Conservation (phyloP, 306 rosid genomes). For the Castanea sativa region DNA sequence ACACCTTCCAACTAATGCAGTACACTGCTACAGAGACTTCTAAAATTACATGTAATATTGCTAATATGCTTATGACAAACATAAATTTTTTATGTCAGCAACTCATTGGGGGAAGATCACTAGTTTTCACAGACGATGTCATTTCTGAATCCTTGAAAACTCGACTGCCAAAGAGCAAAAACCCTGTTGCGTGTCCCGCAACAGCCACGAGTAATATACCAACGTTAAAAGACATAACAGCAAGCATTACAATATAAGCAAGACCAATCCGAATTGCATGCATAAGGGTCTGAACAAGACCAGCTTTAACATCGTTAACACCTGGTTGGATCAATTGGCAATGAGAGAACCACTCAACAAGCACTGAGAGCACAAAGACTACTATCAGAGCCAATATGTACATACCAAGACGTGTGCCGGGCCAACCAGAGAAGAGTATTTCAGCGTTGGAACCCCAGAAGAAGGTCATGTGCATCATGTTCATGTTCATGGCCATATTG, state of each 20-base stretch:
- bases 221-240: background rate
- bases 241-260: background rate
- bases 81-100: too few relatives aligned
- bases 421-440: slow-evolving; percentile 33
- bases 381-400: slow-evolving; percentile 13
- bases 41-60: too few relatives aligned
- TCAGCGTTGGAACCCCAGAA: slow-evolving; percentile 23
- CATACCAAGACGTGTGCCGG: slow-evolving; percentile 12
- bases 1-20: too few relatives aligned
- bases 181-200: background rate
- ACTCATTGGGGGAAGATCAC: background rate
- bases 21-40: too few relatives aligned
- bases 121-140: background rate
- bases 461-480: slow-evolving; percentile 25
- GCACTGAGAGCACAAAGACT: slow-evolving; percentile 16
- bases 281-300: slow-evolving; percentile 15
- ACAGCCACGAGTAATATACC: background rate
- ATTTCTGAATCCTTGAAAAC: background rate
- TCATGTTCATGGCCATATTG: background rate
- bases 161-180: background rate
- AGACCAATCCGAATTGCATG: slow-evolving; percentile 9
- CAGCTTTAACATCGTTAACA: slow-evolving; percentile 5
- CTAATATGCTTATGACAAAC: too few relatives aligned
- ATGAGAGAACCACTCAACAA: slow-evolving; percentile 20
- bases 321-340: slow-evolving; percentile 7